A percentile compares a stretch with the other conserved stretches of the same genome.
These are phyloP conservation scores for Colletotrichum brevisporum DNA, from an alignment of 2,329 filamentous ascomycete species.

Conservation along the genomic window DNA sequence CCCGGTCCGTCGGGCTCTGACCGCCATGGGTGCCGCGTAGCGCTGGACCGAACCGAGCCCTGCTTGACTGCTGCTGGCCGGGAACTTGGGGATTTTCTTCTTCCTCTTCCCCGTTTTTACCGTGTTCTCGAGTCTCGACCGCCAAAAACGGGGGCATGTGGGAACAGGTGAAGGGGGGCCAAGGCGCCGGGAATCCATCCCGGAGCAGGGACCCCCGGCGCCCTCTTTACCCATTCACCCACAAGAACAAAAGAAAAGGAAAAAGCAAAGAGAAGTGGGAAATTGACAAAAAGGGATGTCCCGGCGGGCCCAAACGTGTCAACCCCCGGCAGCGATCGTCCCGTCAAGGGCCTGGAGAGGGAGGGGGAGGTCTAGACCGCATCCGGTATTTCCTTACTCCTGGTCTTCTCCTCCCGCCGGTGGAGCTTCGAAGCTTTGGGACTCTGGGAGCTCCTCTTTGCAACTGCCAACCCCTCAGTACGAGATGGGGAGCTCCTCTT, in stretches of 20 bases:
- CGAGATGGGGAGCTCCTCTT: no score
- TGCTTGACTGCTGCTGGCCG: no score
- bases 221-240: neutral
- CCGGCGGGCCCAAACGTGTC: conserved; percentile 32
- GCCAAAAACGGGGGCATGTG: conserved; percentile 6
- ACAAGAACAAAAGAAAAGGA: neutral
- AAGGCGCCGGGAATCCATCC: conserved; percentile 27
- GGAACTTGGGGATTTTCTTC: neutral
- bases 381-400: conserved; percentile 10
- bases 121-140: conserved; percentile 32
- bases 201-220: conserved; percentile 22
- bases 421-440: conserved; percentile 13
- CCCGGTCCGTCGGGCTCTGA: conserved; percentile 1
- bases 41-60: conserved; percentile 1
- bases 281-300: conserved; percentile 30
- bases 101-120: neutral
- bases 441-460: conserved; percentile 14
- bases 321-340: conserved; percentile 38
- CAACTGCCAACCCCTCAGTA: neutral
- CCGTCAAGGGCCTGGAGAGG: conserved; percentile 16
- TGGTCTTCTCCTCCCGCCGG: neutral
- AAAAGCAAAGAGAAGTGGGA: conserved; percentile 8
- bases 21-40: neutral
- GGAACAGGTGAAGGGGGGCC: neutral
- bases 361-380: conserved; percentile 11